Evolutionary conservation across 2,329 filamentous ascomycete species (phyloP).

Genomic region (Curvularia sp.): DNA sequence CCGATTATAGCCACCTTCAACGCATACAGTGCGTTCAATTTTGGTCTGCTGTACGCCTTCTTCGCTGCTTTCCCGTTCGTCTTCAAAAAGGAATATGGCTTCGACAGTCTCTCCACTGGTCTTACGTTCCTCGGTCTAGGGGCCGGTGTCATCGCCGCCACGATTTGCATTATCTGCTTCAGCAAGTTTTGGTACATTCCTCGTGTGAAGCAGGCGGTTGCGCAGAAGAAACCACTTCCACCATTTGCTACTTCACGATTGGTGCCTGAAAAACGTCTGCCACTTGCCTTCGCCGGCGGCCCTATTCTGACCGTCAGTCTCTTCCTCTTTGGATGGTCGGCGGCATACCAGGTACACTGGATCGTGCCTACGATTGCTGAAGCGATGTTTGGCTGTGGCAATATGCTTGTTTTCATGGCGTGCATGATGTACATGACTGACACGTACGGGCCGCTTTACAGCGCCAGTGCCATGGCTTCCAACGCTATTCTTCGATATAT

Average conservation of each 20-base stretch:
- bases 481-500: constrained; percentile 65
- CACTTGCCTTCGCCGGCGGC: constrained; percentile 46
- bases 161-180: constrained; percentile 8
- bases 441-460: constrained; percentile 59
- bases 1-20: constrained; percentile 31
- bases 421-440: constrained; percentile 22
- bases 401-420: constrained; percentile 17
- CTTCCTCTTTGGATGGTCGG: constrained; percentile 53
- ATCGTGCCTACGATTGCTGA: constrained; percentile 47
- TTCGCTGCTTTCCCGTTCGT: constrained; percentile 36
- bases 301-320: constrained; percentile 42
- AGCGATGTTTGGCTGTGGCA: constrained; percentile 11
- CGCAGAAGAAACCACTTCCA: constrained; percentile 4
- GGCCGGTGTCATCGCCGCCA: constrained; percentile 12
- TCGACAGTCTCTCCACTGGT: constrained; percentile 13
- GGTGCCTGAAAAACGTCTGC: constrained; percentile 44
- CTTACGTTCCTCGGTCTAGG: constrained; percentile 17
- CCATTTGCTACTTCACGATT: constrained; percentile 21
- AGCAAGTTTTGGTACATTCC: constrained; percentile 12
- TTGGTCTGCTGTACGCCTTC: constrained; percentile 35
- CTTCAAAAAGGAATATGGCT: constrained; percentile 25
- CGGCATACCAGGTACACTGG: constrained; percentile 47
- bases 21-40: constrained; percentile 34
- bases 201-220: constrained; percentile 4
- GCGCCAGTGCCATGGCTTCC: constrained; percentile 66